Base-by-base conservation (phyloP, 164 flowering plant genomes). In the Brasenia schreberi region DNA sequence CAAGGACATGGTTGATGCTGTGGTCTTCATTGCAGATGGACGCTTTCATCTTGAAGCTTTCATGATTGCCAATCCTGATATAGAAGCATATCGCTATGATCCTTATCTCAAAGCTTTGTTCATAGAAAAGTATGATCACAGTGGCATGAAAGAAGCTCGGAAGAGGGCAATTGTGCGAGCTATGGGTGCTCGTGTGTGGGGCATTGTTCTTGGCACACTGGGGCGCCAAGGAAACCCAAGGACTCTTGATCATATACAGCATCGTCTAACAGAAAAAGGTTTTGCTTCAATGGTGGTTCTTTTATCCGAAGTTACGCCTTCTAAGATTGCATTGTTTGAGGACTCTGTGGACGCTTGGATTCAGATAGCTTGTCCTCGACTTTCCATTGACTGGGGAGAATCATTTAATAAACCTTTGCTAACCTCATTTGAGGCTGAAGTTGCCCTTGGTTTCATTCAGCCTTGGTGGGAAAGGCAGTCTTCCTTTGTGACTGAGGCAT, bases 321-420 rank as follows among this genome's bases (percentile, higher is more conserved):
- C 75, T 5, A 80, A 87, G 75, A 72, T 94, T 70, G 81, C 76
- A 3, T 71, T 94, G 76, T 94, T 94, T 76, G 96, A 79, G 58
- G 97, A 89, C 9, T 86, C 92, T 5, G 79, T 94, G 11, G 97
- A 91, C 81, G 99, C 97, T 72, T 94, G 99, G 99, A 76, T 94
- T 65, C 99, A 94, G 70, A 85, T 94, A 70, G 99, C 97, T 18
- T 94, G 99, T 65, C 99, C 99, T 10, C 70, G 97, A 64, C 81
- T 91, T 16, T 94, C 99, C 0, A 91, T 94, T 73, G 99, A 91
- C 69, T 94, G 99, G 99, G 97, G 99, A 0, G 99, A 94, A 68
- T 95, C 96, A 0, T 94, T 89, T 75, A 52, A 0, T 33, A 91
- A 85, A 79, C 99, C 99, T 1, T 72, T 94, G 59, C 71, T 94